These are phyloP conservation scores for Cercophora sp. DNA, from an alignment of 495 filamentous ascomycete genomes.

Conservation along the genomic window DNA sequence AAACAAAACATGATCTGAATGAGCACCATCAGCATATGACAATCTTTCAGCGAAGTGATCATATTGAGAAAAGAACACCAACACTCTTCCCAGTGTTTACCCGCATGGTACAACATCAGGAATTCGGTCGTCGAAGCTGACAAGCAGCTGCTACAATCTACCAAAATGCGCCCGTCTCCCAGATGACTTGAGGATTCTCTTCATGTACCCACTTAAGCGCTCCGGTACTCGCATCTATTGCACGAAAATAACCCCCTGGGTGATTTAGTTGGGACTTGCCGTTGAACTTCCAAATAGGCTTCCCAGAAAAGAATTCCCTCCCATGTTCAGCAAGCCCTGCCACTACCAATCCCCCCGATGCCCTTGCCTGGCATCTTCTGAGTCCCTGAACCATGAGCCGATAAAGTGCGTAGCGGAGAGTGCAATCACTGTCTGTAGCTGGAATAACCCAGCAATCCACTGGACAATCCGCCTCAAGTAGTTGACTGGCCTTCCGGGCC, in stretches of 20 bases:
- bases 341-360: neutral
- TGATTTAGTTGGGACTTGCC: neutral
- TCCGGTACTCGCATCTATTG: constrained; percentile 2
- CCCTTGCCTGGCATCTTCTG: neutral
- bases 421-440: no score
- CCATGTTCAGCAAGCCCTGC: neutral
- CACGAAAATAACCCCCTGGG: neutral
- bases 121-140: neutral
- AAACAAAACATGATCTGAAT: no score
- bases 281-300: neutral
- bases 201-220: constrained; percentile 4
- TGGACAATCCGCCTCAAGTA: no score
- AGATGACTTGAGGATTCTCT: neutral
- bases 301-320: neutral
- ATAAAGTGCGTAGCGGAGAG: neutral
- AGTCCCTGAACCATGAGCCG: neutral
- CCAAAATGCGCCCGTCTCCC: constrained; percentile 1
- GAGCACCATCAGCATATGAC: no score
- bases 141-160: neutral
- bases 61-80: no score
- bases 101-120: no score
- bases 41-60: no score
- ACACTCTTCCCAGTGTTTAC: no score
- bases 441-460: no score
- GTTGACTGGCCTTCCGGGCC: no score